Evolutionary conservation across 2,329 filamentous ascomycete genomes (phyloP).

Genomic region (Rachicladosporium sp.): DNA sequence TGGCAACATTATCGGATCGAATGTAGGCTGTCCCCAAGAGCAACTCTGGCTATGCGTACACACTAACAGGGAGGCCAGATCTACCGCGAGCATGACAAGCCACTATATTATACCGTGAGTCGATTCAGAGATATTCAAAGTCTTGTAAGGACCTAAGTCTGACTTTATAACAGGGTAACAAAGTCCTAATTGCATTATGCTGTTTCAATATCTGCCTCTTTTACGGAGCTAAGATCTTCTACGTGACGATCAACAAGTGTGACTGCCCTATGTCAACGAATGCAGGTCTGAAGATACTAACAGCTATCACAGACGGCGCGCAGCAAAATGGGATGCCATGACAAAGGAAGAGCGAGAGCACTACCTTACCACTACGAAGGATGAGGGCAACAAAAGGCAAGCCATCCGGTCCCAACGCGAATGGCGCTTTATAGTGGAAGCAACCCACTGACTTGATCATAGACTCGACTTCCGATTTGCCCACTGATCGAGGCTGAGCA

Average conservation of each 20-base stretch:
- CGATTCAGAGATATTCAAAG: slow-evolving; percentile 41
- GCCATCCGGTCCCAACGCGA: slow-evolving; percentile 25
- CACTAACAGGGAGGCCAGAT: not conserved
- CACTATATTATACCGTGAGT: not conserved
- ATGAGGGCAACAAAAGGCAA: slow-evolving; percentile 24
- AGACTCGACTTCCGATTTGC: no score
- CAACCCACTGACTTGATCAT: no score
- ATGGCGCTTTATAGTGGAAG: no score
- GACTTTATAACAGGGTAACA: slow-evolving; percentile 38
- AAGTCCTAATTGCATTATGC: slow-evolving; percentile 39
- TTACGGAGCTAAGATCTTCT: slow-evolving; percentile 36
- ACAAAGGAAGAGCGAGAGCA: slow-evolving; percentile 34
- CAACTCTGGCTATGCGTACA: slow-evolving; percentile 4
- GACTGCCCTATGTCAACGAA: no score
- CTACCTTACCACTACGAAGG: slow-evolving; percentile 32
- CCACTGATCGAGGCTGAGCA: no score
- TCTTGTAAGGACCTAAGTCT: slow-evolving; percentile 17
- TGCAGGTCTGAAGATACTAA: slow-evolving; percentile 4
- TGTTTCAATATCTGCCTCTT: slow-evolving; percentile 40
- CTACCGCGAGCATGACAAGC: slow-evolving; percentile 7
- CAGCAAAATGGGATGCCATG: slow-evolving; percentile 37
- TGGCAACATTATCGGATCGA: slow-evolving; percentile 25
- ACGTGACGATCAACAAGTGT: slow-evolving; percentile 1
- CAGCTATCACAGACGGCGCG: slow-evolving; percentile 24
- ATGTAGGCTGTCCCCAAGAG: slow-evolving; percentile 6